A percentile compares a stretch with the other conserved stretches of the same genome.
These are phyloP conservation scores for Haplosporangium sp. DNA, from an alignment of 371 early-diverging fungal genomes.

Conservation along the genomic window DNA sequence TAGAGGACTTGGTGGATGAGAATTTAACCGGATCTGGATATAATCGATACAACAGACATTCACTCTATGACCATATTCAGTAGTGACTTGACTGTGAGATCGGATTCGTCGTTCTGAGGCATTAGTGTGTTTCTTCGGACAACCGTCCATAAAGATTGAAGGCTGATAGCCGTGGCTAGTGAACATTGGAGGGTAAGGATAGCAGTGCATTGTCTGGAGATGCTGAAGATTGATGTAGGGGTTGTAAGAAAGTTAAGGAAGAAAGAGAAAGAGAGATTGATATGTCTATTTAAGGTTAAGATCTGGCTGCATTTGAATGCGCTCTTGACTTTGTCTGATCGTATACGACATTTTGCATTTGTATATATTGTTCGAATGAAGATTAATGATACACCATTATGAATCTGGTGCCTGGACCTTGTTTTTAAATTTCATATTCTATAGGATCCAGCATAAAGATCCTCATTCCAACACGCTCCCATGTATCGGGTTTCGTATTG, in stretches of 20 bases:
- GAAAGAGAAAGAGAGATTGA: background rate
- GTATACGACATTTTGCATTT: too few species aligned
- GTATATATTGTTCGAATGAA: background rate
- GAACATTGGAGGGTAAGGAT: constrained; percentile 33
- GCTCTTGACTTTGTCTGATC: too few species aligned
- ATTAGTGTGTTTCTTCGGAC: background rate
- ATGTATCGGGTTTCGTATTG: background rate
- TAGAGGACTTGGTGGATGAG: background rate
- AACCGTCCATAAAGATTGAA: constrained; percentile 37
- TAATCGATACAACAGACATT: background rate
- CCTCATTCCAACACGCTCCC: background rate
- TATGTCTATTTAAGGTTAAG: background rate
- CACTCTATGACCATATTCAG: background rate
- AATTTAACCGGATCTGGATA: constrained; percentile 37
- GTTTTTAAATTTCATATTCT: too few species aligned
- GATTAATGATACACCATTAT: too few species aligned
- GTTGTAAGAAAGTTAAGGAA: background rate
- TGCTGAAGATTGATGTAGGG: background rate
- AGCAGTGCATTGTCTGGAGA: constrained; percentile 15
- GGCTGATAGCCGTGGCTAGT: constrained; percentile 43
- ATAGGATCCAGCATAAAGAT: background rate
- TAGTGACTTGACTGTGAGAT: background rate
- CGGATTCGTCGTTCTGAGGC: background rate
- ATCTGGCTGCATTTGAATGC: background rate
- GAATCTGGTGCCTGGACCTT: too few species aligned